Percentiles rank a stretch among this genome's conserved stretches.
These are phyloP conservation scores for Uromyces viciae-fabae DNA, from an alignment of 1,284 basidiomycete species.

Conservation along the genomic window DNA sequence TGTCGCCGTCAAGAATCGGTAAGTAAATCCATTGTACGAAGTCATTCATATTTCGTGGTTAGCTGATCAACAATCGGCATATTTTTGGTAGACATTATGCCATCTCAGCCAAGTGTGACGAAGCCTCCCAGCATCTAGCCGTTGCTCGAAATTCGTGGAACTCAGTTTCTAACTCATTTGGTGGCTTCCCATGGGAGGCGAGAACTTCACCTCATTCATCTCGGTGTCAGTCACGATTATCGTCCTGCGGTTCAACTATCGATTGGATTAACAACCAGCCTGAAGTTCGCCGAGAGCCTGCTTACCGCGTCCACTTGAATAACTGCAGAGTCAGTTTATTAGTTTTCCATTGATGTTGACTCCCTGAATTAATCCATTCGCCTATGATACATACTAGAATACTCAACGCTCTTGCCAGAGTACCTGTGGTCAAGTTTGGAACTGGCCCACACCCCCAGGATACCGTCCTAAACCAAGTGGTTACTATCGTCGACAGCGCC, in stretches of 20 bases:
- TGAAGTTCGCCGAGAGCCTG: not conserved
- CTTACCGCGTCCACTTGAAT: not conserved
- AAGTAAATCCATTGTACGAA: not conserved
- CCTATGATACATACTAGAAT: not conserved
- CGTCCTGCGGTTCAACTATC: not conserved
- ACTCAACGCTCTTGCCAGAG: not conserved
- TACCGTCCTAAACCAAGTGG: not conserved
- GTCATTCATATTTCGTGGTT: not conserved
- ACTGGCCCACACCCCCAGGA: slow-evolving; percentile 14
- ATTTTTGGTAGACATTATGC: not conserved
- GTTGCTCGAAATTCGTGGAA: not conserved
- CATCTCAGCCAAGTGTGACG: not conserved
- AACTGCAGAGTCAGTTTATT: slow-evolving; percentile 2
- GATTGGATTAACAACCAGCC: slow-evolving; percentile 20
- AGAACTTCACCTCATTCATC: slow-evolving; percentile 6
- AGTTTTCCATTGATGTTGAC: not conserved
- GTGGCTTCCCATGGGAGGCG: not conserved
- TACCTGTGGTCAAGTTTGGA: not conserved
- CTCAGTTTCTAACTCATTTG: not conserved
- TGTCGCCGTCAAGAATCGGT: slow-evolving; percentile 1
- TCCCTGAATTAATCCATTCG: not conserved
- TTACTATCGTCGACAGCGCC: not conserved
- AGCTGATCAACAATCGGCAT: not conserved
- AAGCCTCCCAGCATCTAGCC: slow-evolving; percentile 6
- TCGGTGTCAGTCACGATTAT: not conserved